Evolutionary conservation across 768 basidiomycete genomes (phyloP).

Genomic region (Boletus subcaerulescens): DNA sequence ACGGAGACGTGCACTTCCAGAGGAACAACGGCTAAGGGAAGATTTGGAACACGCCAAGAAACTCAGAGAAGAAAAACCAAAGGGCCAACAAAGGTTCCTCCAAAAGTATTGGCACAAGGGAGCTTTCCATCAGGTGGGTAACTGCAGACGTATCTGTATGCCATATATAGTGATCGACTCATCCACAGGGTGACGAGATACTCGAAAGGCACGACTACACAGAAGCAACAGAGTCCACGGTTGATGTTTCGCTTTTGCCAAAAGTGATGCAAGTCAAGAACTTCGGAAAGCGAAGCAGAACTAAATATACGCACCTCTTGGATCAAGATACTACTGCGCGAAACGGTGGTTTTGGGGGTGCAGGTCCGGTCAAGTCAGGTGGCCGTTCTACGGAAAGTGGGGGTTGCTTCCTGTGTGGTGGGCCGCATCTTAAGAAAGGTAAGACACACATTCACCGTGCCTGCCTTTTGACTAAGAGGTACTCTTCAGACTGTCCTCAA

Average conservation of each 20-base stretch:
- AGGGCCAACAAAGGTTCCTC: slow-evolving; percentile 88
- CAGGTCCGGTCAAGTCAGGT: slow-evolving; percentile 50
- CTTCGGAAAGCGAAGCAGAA: slow-evolving; percentile 88
- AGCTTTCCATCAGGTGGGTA: slow-evolving; percentile 89
- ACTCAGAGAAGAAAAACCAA: slow-evolving; percentile 81
- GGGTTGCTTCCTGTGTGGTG: slow-evolving; percentile 93
- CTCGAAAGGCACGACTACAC: slow-evolving; percentile 82
- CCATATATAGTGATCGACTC: slow-evolving; percentile 14
- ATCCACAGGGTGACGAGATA: slow-evolving; percentile 78
- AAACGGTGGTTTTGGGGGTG: slow-evolving; percentile 65
- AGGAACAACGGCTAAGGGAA: slow-evolving; percentile 88
- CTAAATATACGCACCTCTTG: slow-evolving; percentile 93
- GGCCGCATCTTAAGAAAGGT: slow-evolving; percentile 93
- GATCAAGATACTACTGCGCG: slow-evolving; percentile 86
- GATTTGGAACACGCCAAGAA: slow-evolving; percentile 86
- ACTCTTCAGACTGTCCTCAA: slow-evolving; percentile 47
- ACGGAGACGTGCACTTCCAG: slow-evolving; percentile 85
- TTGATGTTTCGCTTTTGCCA: slow-evolving; percentile 87
- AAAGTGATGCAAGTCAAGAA: slow-evolving; percentile 97
- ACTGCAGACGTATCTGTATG: neutral
- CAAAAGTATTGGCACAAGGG: slow-evolving; percentile 99
- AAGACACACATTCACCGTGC: neutral
- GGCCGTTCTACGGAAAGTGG: slow-evolving; percentile 53
- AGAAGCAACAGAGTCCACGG: slow-evolving; percentile 81
- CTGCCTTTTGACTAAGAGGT: slow-evolving; percentile 4